These are phyloP conservation scores for Diaporthe amygdali DNA, from an alignment of 2,329 filamentous ascomycete genomes.

Conservation along the genomic window DNA sequence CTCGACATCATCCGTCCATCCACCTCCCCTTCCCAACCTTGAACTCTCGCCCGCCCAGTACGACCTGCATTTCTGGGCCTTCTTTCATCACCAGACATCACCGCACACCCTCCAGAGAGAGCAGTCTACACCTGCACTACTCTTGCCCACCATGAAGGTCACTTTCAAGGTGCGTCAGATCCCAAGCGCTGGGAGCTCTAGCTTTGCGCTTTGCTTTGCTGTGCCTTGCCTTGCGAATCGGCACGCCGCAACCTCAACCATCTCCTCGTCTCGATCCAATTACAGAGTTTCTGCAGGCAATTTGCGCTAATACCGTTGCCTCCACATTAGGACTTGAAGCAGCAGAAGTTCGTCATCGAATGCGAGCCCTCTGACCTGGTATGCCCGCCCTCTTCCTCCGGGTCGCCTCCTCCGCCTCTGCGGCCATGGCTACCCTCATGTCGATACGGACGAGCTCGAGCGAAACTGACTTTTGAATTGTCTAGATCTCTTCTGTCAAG, in stretches of 20 bases:
- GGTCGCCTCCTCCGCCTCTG: conserved; percentile 12
- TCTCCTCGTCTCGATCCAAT: not conserved
- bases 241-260: not conserved
- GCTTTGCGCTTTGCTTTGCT: not conserved
- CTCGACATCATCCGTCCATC: conserved; percentile 13
- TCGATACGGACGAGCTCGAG: conserved; percentile 9
- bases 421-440: conserved; percentile 3
- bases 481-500: conserved; percentile 87
- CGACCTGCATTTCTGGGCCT: not conserved
- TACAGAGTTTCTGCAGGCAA: conserved; percentile 22
- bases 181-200: conserved; percentile 2
- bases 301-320: conserved; percentile 14
- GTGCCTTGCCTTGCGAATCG: not conserved
- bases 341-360: conserved; percentile 97
- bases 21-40: conserved; percentile 20
- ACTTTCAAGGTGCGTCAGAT: conserved; percentile 63
- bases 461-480: conserved; percentile 29
- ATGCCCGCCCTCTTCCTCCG: conserved; percentile 49
- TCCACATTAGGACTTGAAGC: conserved; percentile 85
- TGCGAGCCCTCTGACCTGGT: conserved; percentile 92
- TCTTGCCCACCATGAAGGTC: conserved; percentile 67
- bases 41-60: conserved; percentile 13
- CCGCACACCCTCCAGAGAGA: conserved; percentile 4
- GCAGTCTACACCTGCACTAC: conserved; percentile 38
- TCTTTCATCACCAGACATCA: not conserved